Evolutionary conservation across 2,329 filamentous ascomycete genomes (phyloP), one percentile per base, ranked within the genome.

Genomic region (Aspergillus udagawae): DNA sequence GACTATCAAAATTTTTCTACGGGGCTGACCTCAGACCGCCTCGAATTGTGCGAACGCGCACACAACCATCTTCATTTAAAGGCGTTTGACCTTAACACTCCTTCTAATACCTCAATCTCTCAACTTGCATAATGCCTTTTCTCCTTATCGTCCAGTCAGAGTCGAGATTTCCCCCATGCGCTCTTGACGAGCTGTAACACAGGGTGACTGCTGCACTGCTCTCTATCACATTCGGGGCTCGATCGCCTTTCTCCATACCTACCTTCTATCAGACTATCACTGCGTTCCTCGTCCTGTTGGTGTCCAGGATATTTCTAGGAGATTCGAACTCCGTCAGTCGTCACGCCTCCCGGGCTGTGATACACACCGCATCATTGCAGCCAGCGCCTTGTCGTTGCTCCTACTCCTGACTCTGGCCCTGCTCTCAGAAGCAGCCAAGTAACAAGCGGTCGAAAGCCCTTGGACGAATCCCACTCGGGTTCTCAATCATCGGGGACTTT

Each of bases 131-230:
- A 44, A 54, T 59, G 48, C 49, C 53, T 27, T 28, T 55, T 45
- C 27, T 42, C 53, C n/a, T 38, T 44, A 49, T 58, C 58, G 49
- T 59, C 63, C 63, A 65, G 49, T 65, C 56, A 66, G 51, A 64
- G 57, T 45, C 56, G n/a, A 53, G 54, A 45, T 35, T 62, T 51
- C 50, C 51, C 54, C 60, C 64, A 66, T 66, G 64, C 64, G 61
- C 55, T 56, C 53, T 54, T 60, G 56, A 60, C 52, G 55, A 60
- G 54, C 59, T 55, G 54, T 60, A 60, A 59, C 48, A 57, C 60
- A 50, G 29, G 49, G 54, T 53, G 56, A 57, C 52, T 57, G 56
- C 44, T 54, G 57, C 35, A 44, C 62, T 54, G 59, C 57, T 59
- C 35, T 47, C 8, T 17, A 45, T 54, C 42, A 29, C 49, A 32